Percentiles rank a stretch among this genome's conserved stretches.
Evolutionary conservation across 768 basidiomycete genomes (phyloP).

Genomic region (Auriscalpium microsporum): DNA sequence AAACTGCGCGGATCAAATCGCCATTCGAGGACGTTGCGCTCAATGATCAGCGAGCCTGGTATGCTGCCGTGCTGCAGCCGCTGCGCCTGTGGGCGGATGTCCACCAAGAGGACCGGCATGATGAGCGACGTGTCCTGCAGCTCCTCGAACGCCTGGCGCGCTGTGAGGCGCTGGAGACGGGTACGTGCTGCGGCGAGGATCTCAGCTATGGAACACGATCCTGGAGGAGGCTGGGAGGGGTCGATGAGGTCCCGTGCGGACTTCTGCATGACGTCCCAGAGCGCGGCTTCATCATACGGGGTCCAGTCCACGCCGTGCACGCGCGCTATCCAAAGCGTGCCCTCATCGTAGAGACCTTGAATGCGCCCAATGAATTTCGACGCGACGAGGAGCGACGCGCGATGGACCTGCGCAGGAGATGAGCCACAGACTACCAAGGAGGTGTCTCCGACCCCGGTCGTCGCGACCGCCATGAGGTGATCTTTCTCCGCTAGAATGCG

Average conservation of each 20-base stretch:
- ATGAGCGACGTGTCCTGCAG: conserved; percentile 37
- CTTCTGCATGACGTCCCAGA: conserved; percentile 67
- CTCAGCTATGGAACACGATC: conserved; percentile 50
- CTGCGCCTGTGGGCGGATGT: conserved; percentile 62
- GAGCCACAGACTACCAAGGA: conserved; percentile 53
- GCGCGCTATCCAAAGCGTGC: conserved; percentile 31
- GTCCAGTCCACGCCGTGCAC: conserved; percentile 48
- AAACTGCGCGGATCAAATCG: conserved; percentile 60
- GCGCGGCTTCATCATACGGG: conserved; percentile 54
- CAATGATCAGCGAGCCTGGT: conserved; percentile 61
- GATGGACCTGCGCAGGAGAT: conserved; percentile 47
- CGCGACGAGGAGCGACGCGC: conserved; percentile 53
- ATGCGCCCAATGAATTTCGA: conserved; percentile 68
- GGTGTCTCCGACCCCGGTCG: conserved; percentile 28
- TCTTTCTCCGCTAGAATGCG: conserved; percentile 26
- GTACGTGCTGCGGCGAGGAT: conserved; percentile 53
- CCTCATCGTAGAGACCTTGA: conserved; percentile 18
- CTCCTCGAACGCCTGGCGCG: conserved; percentile 51
- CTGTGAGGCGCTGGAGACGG: conserved; percentile 54
- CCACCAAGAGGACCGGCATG: conserved; percentile 66
- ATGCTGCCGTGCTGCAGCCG: conserved; percentile 51
- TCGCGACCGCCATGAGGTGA: conserved; percentile 49
- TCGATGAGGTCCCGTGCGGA: conserved; percentile 50
- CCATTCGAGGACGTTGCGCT: conserved; percentile 75
- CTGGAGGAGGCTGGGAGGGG: conserved; percentile 54